Conservation (phyloP, 2,329 filamentous ascomycete genomes). For the Mariannaea elegans region DNA sequence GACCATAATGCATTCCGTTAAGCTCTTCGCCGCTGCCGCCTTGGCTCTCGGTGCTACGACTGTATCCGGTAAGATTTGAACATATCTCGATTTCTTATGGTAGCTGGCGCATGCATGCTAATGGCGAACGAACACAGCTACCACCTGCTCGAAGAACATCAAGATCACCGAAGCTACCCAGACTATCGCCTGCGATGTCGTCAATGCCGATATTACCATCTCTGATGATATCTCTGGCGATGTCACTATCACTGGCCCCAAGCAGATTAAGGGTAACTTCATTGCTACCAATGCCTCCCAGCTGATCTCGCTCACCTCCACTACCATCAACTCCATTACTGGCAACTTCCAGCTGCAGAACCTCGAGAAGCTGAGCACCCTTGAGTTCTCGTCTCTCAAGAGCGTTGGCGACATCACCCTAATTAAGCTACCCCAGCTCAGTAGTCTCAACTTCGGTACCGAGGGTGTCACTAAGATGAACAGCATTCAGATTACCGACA, state of each 20-base stretch:
- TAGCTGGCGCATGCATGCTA: background rate
- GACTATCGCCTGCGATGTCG: constrained; percentile 71
- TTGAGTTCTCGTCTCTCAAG: constrained; percentile 73
- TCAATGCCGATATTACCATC: constrained; percentile 75
- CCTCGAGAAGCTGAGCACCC: constrained; percentile 72
- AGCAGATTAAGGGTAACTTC: constrained; percentile 65
- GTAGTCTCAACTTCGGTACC: constrained; percentile 57
- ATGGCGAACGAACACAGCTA: constrained; percentile 34
- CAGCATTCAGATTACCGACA: constrained; percentile 83
- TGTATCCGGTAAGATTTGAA: constrained; percentile 52
- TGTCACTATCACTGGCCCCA: constrained; percentile 69
- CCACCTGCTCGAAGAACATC: constrained; percentile 62
- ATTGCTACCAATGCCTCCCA: constrained; percentile 66
- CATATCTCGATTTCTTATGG: no score
- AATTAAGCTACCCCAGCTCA: constrained; percentile 73
- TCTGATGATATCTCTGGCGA: constrained; percentile 61
- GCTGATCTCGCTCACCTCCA: constrained; percentile 70
- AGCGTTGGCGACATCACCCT: constrained; percentile 74
- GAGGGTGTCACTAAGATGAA: constrained; percentile 71
- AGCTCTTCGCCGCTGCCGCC: constrained; percentile 56
- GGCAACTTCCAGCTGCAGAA: constrained; percentile 75
- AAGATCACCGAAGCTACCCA: constrained; percentile 70
- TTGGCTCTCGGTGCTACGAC: constrained; percentile 53
- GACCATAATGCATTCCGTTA: constrained; percentile 58
- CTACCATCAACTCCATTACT: constrained; percentile 70